Base-by-base conservation (phyloP, 2,329 filamentous ascomycete species). In the Teratosphaeria nubilosa region DNA sequence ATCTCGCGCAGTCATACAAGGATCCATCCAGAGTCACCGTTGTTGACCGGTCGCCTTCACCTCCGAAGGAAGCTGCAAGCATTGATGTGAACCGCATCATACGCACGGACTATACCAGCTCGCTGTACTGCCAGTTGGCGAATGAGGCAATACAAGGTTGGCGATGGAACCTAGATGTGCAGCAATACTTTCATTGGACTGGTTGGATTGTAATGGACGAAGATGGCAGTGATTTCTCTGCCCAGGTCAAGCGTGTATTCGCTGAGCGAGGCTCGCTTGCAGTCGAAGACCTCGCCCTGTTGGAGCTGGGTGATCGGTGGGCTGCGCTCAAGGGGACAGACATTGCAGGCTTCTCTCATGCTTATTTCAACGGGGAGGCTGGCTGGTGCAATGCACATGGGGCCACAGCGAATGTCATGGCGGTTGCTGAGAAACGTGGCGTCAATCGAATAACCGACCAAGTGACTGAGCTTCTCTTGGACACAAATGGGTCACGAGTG, bases 121-220 rank as follows among this genome's bases (percentile, higher is more conserved):
- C 63, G 4, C 54, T 71, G 13, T 71, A 71, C 58, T 65, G 63
- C 57, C 58, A 67, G 37, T 61, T 71, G 5, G 72, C 73, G 11
- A 70, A 70, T 53, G 72, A 75, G 61, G 71, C 73, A 0, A 70
- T 75, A 2, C 67, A 75, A 48, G 69, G 71, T 16, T 76, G 73
- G 74, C 65, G 65, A 56, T 67, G 63, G 57, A 65, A 60, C 54
- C 57, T 64, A 13, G 64, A 70, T 53, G 62, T 72, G 0, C 61
- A 67, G 31, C 59, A 58, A 2, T 80, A 77, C 56, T 86, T 84
- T 65, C 80, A 86, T 66, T 77, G 82, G 66, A 82, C 78, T 0
- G 84, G 84, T 0, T 81, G 85, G 72, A 77, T 76, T 71, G 78
- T 82, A 68, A 79, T 77, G 62, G 75, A 80, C 54, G 76, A 73